phyloP scores from a whole-genome alignment of 2,329 filamentous ascomycete genomes.

The Neurospora sp. region DNA sequence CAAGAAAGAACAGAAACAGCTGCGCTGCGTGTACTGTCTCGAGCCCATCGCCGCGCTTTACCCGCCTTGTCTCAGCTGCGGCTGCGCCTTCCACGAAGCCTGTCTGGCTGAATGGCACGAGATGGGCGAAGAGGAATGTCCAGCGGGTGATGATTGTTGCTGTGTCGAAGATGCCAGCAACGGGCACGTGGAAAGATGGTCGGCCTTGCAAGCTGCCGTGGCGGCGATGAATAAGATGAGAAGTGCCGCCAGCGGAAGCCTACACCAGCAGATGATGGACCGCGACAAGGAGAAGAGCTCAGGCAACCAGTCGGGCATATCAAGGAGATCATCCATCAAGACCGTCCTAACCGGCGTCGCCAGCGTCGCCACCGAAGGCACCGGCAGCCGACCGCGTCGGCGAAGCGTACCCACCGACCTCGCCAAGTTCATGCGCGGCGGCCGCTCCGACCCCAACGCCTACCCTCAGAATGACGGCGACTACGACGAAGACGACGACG shows the following conservation, averaged over 20 bases:
- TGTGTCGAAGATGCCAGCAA: constrained; percentile 47
- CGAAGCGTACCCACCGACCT: constrained; percentile 19
- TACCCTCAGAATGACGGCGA: constrained; percentile 1
- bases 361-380: neutral
- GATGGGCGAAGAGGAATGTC: constrained; percentile 46
- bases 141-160: constrained; percentile 55
- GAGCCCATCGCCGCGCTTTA: constrained; percentile 52
- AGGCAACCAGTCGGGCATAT: neutral
- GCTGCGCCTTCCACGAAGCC: constrained; percentile 49
- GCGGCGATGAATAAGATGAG: constrained; percentile 15
- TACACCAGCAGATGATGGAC: neutral
- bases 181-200: constrained; percentile 53
- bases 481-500: neutral
- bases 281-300: neutral
- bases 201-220: constrained; percentile 39
- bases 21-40: constrained; percentile 53
- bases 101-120: constrained; percentile 52
- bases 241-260: constrained; percentile 23
- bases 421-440: constrained; percentile 11
- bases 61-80: constrained; percentile 51
- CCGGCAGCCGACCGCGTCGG: constrained; percentile 10
- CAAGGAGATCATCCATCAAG: neutral
- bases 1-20: constrained; percentile 38
- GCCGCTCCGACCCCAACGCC: neutral
- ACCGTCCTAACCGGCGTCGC: neutral